Evolutionary conservation across 1,139 yeast genomes (phyloP).

Genomic region (Candida freyschussii): DNA sequence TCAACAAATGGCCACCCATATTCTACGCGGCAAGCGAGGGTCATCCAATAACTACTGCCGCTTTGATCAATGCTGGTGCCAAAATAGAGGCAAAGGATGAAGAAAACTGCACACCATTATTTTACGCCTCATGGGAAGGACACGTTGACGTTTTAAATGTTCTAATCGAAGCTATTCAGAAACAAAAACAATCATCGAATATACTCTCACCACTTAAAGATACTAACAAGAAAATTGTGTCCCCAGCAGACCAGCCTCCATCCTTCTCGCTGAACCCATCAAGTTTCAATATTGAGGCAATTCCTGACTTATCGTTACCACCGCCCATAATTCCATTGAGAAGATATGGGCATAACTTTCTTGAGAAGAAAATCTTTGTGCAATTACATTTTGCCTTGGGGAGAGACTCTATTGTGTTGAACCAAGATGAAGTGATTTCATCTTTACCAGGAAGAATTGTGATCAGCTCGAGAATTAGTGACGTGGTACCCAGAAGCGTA

Average conservation of each 20-base stretch:
- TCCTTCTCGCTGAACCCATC: constrained; percentile 20
- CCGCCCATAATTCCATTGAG: constrained; percentile 94
- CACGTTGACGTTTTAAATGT: constrained; percentile 75
- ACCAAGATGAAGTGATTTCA: constrained; percentile 42
- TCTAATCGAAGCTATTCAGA: constrained; percentile 36
- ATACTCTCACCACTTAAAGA: constrained; percentile 23
- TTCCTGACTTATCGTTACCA: constrained; percentile 87
- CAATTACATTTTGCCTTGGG: constrained; percentile 67
- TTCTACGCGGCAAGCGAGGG: constrained; percentile 91
- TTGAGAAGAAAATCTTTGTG: constrained; percentile 81
- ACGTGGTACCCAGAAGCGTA: constrained; percentile 81
- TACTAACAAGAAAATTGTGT: constrained; percentile 10
- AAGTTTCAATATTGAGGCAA: constrained; percentile 51
- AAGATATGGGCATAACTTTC: constrained; percentile 90
- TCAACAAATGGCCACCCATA: constrained; percentile 91
- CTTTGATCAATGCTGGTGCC: constrained; percentile 70
- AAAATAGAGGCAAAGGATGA: constrained; percentile 71
- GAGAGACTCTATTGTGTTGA: constrained; percentile 45
- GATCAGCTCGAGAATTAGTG: constrained; percentile 62
- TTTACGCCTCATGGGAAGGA: constrained; percentile 93
- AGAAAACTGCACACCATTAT: constrained; percentile 76
- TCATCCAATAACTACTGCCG: constrained; percentile 64
- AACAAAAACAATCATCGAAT: constrained; percentile 11
- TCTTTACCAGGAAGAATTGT: constrained; percentile 65
- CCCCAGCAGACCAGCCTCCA: constrained; percentile 19